Conservation (phyloP, 2,329 filamentous ascomycete species). For the Diaporthe helianthi region DNA sequence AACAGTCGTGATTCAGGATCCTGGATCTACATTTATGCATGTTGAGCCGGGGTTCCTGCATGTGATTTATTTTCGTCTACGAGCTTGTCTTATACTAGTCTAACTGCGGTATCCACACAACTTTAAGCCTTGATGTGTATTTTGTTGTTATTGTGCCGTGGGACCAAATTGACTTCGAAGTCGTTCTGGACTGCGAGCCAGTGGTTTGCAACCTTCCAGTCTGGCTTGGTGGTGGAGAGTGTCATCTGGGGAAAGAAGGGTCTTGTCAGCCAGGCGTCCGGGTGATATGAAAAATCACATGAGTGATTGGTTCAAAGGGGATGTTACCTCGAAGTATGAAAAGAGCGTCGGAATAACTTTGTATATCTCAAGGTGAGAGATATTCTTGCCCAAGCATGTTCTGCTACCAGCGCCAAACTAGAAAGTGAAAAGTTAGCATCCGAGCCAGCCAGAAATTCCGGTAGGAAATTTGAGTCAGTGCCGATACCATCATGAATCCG, state of each 20-base stretch:
- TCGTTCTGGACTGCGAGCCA: neutral
- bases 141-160: neutral
- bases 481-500: no score
- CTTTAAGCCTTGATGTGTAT: neutral
- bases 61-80: no score
- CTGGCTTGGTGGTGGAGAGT: neutral
- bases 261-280: neutral
- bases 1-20: no score
- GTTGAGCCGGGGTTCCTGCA: no score
- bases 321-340: neutral
- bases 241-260: neutral
- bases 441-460: neutral
- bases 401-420: constrained; percentile 19
- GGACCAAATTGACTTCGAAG: neutral
- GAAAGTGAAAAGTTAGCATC: neutral
- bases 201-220: neutral
- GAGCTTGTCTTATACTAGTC: no score
- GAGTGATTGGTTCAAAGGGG: no score
- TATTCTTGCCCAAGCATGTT: constrained; percentile 20
- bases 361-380: constrained; percentile 11
- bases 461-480: neutral
- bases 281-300: neutral
- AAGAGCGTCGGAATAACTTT: constrained; percentile 19
- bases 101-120: no score
- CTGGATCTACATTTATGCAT: no score